These are phyloP conservation scores for Phytomonas francai DNA, from an alignment of 208 protist genomes.

Conservation along the genomic window DNA sequence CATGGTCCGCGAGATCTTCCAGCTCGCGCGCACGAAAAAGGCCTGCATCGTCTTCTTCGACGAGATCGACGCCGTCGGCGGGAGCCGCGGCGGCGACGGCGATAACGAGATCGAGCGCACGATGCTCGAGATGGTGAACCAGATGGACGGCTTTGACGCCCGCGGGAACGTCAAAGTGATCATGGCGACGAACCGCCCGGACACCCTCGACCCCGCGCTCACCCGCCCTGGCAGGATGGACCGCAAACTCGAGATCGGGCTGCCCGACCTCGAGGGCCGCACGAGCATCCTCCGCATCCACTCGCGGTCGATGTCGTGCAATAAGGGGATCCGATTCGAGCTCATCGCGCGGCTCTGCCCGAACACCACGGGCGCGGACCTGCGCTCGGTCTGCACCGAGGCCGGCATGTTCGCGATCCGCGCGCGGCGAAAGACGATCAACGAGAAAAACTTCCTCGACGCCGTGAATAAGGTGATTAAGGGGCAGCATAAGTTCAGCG, in stretches of 20 bases:
- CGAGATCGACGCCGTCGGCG: conserved; percentile 99
- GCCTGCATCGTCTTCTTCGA: conserved; percentile 99
- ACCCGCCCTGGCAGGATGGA: conserved; percentile 99
- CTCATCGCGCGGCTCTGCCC: conserved; percentile 98
- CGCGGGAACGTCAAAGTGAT: conserved; percentile 99
- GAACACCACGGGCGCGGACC: conserved; percentile 97
- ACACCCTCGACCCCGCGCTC: conserved; percentile 99
- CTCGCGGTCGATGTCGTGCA: conserved; percentile 95
- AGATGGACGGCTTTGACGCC: conserved; percentile 99
- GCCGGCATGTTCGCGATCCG: conserved; percentile 99
- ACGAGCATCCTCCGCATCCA: conserved; percentile 99
- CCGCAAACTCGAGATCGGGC: conserved; percentile 98
- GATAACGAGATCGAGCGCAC: conserved; percentile 99
- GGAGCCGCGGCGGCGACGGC: conserved; percentile 84
- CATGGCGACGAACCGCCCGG: conserved; percentile 99
- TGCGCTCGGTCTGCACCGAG: conserved; percentile 99
- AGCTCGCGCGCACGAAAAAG: conserved; percentile 99
- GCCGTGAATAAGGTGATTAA: conserved; percentile 99
- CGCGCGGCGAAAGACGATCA: conserved; percentile 97
- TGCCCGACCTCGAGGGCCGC: conserved; percentile 98
- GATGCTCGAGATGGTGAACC: conserved; percentile 99
- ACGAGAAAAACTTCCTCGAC: conserved; percentile 99
- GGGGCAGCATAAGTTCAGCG: conserved; percentile 99
- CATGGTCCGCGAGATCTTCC: conserved; percentile 99
- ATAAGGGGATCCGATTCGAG: conserved; percentile 98